phyloP scores from a whole-genome alignment of 495 filamentous ascomycete species.

The Tuber magnatum region DNA sequence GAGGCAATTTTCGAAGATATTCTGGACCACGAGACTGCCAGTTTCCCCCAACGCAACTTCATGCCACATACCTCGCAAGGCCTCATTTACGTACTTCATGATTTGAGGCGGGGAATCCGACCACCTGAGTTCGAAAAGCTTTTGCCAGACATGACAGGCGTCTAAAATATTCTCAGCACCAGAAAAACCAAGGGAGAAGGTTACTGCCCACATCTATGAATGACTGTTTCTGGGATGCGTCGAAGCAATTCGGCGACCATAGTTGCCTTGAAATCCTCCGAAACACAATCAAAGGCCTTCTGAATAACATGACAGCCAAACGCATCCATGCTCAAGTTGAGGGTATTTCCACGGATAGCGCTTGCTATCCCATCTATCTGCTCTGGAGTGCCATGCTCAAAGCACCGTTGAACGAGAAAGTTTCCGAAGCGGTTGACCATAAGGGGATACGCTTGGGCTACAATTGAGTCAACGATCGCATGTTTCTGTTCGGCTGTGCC shows the following conservation, averaged over 20 bases:
- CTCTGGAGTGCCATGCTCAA: slow-evolving; percentile 92
- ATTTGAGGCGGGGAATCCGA: slow-evolving; percentile 89
- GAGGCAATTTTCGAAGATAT: slow-evolving; percentile 98
- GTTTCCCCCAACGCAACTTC: slow-evolving; percentile 96
- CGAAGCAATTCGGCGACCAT: slow-evolving; percentile 97
- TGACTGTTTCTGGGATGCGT: slow-evolving; percentile 93
- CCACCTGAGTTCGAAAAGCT: slow-evolving; percentile 98
- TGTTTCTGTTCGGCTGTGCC: slow-evolving; percentile 92
- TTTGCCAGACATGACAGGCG: slow-evolving; percentile 99
- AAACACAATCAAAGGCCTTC: slow-evolving; percentile 94
- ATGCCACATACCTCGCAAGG: slow-evolving; percentile 94
- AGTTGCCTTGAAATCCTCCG: slow-evolving; percentile 92
- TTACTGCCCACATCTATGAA: slow-evolving; percentile 61
- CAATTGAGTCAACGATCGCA: slow-evolving; percentile 93
- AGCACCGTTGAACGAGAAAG: slow-evolving; percentile 95
- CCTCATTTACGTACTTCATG: slow-evolving; percentile 97
- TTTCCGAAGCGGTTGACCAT: slow-evolving; percentile 99
- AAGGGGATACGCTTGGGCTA: slow-evolving; percentile 86
- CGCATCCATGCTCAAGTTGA: slow-evolving; percentile 92
- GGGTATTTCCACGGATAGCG: slow-evolving; percentile 87
- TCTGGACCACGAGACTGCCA: slow-evolving; percentile 94
- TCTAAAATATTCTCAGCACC: slow-evolving; percentile 43
- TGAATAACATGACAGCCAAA: slow-evolving; percentile 98
- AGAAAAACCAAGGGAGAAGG: background rate
- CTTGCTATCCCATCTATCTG: slow-evolving; percentile 93